phyloP scores from a whole-genome alignment of 805 yeast genomes.

The Cyberlindnera misumaiensis region DNA sequence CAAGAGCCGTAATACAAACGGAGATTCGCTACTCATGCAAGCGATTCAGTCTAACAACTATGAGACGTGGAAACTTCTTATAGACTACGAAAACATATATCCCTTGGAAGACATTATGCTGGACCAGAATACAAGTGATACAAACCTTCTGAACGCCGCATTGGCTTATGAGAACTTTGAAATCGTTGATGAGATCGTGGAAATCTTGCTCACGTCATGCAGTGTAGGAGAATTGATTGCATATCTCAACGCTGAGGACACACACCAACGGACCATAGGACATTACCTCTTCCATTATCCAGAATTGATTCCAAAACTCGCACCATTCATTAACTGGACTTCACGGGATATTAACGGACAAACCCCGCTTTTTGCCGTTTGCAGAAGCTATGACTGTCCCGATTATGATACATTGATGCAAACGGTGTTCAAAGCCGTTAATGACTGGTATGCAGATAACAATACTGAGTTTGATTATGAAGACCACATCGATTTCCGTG shows the following conservation, averaged over 20 bases:
- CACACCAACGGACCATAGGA: slow-evolving; percentile 53
- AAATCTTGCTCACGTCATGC: slow-evolving; percentile 35
- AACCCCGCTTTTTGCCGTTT: slow-evolving; percentile 71
- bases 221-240: slow-evolving; percentile 37
- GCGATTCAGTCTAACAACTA: slow-evolving; percentile 46
- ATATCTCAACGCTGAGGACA: slow-evolving; percentile 49
- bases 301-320: slow-evolving; percentile 45
- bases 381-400: slow-evolving; percentile 75
- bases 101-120: slow-evolving; percentile 60
- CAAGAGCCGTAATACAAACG: slow-evolving; percentile 39
- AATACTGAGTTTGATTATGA: slow-evolving; percentile 34
- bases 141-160: slow-evolving; percentile 55
- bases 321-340: slow-evolving; percentile 63
- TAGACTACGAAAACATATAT: slow-evolving; percentile 39
- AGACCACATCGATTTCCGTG: slow-evolving; percentile 65
- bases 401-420: slow-evolving; percentile 46
- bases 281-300: slow-evolving; percentile 63
- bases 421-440: slow-evolving; percentile 38
- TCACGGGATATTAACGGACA: slow-evolving; percentile 56
- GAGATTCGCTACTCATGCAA: slow-evolving; percentile 66
- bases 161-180: slow-evolving; percentile 45
- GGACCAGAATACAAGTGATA: slow-evolving; percentile 50
- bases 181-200: slow-evolving; percentile 40
- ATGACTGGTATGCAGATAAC: slow-evolving; percentile 33
- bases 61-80: slow-evolving; percentile 41